These are phyloP conservation scores for Penicillium sp. DNA, from an alignment of 2,329 filamentous ascomycete species.

Conservation along the genomic window DNA sequence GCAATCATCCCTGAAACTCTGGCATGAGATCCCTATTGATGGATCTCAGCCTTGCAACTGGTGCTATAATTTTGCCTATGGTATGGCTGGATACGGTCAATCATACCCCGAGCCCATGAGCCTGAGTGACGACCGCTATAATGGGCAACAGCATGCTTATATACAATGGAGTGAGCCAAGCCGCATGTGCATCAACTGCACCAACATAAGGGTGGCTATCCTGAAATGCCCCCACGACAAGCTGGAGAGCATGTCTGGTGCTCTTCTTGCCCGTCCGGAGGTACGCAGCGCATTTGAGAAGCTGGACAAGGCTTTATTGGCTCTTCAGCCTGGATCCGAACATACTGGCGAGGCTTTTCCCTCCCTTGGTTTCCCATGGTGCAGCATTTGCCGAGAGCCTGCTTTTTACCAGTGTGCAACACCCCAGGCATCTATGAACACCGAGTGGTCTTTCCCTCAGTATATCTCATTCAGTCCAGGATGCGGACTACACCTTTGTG, in stretches of 20 bases:
- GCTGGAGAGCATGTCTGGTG: constrained; percentile 24
- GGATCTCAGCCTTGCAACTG: constrained; percentile 35
- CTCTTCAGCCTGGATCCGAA: background rate
- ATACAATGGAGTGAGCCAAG: constrained; percentile 28
- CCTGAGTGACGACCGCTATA: constrained; percentile 32
- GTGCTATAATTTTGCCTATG: constrained; percentile 38
- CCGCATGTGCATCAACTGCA: constrained; percentile 39
- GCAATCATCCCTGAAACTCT: constrained; percentile 40
- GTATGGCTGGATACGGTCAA: constrained; percentile 38
- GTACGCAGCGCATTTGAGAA: constrained; percentile 25
- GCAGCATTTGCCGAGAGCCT: constrained; percentile 39
- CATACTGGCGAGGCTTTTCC: background rate
- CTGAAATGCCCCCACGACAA: constrained; percentile 32
- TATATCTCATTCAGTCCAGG: constrained; percentile 9
- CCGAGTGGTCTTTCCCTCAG: background rate
- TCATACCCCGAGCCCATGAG: constrained; percentile 32
- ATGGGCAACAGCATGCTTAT: constrained; percentile 40
- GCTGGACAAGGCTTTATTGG: constrained; percentile 5
- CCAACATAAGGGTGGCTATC: constrained; percentile 31
- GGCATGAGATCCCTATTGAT: constrained; percentile 22
- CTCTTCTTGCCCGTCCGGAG: constrained; percentile 16
- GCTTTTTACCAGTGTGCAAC: constrained; percentile 35
- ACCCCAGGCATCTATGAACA: constrained; percentile 2
- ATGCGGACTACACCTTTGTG: constrained; percentile 31
- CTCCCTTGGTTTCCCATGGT: constrained; percentile 30